Percentiles rank a stretch among this genome's conserved stretches.
Evolutionary conservation across 805 yeast species (phyloP).

Genomic region (Wickerhamiella cacticola): DNA sequence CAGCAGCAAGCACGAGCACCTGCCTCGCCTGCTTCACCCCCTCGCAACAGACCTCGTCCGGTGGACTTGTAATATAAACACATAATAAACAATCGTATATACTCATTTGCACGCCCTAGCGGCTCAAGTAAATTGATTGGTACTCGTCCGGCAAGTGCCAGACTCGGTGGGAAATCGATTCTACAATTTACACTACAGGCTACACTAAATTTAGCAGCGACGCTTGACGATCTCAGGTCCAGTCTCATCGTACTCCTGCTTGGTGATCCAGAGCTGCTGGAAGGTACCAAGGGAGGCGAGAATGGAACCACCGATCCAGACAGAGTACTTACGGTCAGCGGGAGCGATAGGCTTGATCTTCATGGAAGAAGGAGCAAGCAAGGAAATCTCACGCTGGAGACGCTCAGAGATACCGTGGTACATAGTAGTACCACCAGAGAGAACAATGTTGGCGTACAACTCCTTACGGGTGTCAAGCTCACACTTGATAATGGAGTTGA

Average conservation of each 20-base stretch:
- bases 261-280: conserved; percentile 99
- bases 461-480: conserved; percentile 98
- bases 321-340: conserved; percentile 98
- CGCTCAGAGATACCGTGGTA: conserved; percentile 99
- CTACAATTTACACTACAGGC: conserved; percentile 6
- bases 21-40: background rate
- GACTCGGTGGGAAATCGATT: background rate
- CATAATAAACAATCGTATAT: too few species aligned
- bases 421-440: conserved; percentile 99
- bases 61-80: conserved; percentile 3
- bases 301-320: conserved; percentile 99
- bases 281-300: conserved; percentile 96
- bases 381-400: conserved; percentile 99
- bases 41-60: background rate
- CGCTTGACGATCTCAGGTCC: conserved; percentile 99
- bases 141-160: too few species aligned
- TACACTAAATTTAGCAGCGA: conserved; percentile 55
- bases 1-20: background rate
- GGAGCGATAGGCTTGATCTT: conserved; percentile 99
- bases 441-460: conserved; percentile 96
- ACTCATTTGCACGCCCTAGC: too few species aligned
- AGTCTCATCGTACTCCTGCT: conserved; percentile 99
- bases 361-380: conserved; percentile 99
- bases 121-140: too few species aligned
- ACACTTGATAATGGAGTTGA: conserved; percentile 94